These are phyloP conservation scores for Millerago galiae DNA, from an alignment of 805 yeast genomes.

Conservation along the genomic window DNA sequence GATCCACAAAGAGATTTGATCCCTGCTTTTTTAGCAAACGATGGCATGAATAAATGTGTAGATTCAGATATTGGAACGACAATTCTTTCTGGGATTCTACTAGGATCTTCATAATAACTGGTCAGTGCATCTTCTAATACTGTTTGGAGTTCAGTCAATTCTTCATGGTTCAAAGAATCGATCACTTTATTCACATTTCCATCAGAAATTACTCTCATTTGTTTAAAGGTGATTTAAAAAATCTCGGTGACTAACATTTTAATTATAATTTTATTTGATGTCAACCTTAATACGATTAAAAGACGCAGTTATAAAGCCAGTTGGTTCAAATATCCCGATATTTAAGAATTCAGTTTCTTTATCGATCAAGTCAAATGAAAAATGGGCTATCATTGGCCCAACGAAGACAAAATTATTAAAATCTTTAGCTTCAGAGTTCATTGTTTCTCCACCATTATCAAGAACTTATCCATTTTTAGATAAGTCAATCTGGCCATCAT, in stretches of 20 bases:
- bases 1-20: constrained; percentile 57
- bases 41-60: constrained; percentile 60
- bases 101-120: constrained; percentile 37
- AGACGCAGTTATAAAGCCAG: constrained; percentile 14
- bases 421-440: constrained; percentile 48
- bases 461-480: constrained; percentile 50
- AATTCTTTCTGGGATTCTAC: constrained; percentile 48
- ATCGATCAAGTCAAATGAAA: constrained; percentile 31
- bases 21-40: constrained; percentile 50
- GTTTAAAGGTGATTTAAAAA: not conserved
- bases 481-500: constrained; percentile 37
- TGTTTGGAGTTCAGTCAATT: constrained; percentile 30
- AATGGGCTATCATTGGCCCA: constrained; percentile 54
- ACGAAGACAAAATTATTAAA: constrained; percentile 48
- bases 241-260: not conserved
- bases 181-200: constrained; percentile 26
- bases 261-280: constrained; percentile 3
- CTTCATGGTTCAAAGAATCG: constrained; percentile 19
- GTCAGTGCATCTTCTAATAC: constrained; percentile 32
- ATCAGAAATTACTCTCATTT: constrained; percentile 31
- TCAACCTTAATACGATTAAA: constrained; percentile 13
- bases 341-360: constrained; percentile 38
- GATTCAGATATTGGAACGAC: constrained; percentile 37
- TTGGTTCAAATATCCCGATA: constrained; percentile 15
- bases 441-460: constrained; percentile 45